Percentiles rank a stretch among this genome's conserved stretches.
Conservation (phyloP, 441 rosid species). For the Sinapis alba region DNA sequence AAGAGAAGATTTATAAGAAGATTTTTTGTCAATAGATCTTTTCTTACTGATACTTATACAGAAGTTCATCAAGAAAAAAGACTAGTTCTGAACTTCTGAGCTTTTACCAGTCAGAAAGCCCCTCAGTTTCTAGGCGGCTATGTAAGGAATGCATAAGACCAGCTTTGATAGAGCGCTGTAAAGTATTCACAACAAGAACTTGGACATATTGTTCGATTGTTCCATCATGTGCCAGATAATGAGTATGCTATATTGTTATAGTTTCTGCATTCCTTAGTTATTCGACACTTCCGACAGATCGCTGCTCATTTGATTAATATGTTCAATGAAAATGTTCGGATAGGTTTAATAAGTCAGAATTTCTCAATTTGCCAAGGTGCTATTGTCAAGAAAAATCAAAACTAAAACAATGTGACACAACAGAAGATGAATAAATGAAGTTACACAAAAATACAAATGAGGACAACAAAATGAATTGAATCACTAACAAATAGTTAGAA, state of each 20-base stretch:
- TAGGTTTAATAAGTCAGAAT: neutral
- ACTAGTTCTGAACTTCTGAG: neutral
- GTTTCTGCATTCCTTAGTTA: neutral
- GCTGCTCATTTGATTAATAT: neutral
- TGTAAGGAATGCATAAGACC: neutral
- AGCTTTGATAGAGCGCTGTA: neutral
- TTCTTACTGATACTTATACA: neutral
- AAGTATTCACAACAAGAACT: neutral
- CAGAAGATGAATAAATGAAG: conserved; percentile 11
- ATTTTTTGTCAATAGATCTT: neutral
- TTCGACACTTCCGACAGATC: neutral
- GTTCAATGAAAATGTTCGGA: neutral
- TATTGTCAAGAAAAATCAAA: neutral
- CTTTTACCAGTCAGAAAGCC: neutral
- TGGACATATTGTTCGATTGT: neutral
- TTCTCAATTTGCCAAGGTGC: neutral
- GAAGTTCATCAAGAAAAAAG: neutral
- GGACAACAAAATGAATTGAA: conserved; percentile 35
- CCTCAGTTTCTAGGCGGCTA: neutral
- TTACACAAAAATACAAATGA: conserved; percentile 11
- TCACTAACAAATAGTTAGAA: conserved; percentile 18
- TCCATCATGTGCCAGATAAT: neutral
- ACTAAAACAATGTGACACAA: neutral
- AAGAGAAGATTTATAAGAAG: neutral
- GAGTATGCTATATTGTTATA: neutral